Percentiles rank a stretch among this genome's conserved stretches.
phyloP scores from a whole-genome alignment of 2,329 filamentous ascomycete genomes.

The Colletotrichum higginsianum region DNA sequence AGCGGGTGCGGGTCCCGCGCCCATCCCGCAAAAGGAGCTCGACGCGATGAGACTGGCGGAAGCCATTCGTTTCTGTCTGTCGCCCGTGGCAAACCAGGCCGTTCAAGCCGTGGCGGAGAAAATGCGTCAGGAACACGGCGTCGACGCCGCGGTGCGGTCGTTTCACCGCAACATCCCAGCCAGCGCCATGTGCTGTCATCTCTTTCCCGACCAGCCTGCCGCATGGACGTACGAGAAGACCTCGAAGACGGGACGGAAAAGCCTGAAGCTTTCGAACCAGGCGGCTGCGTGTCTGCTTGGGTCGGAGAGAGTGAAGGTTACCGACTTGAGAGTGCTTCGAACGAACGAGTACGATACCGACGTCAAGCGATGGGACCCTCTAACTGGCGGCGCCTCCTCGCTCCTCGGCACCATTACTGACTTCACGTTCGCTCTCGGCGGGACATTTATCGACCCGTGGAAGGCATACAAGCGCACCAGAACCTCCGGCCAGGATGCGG shows the following conservation, averaged over 20 bases:
- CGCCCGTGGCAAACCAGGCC: conserved; percentile 47
- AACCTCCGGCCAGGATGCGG: conserved; percentile 25
- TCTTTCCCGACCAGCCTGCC: conserved; percentile 62
- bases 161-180: conserved; percentile 57
- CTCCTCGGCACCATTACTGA: conserved; percentile 31
- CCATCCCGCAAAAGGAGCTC: conserved; percentile 54
- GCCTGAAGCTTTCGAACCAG: conserved; percentile 21
- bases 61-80: conserved; percentile 53
- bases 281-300: conserved; percentile 15
- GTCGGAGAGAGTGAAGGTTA: conserved; percentile 6
- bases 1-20: conserved; percentile 54
- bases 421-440: conserved; percentile 37
- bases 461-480: conserved; percentile 34
- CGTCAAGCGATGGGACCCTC: conserved; percentile 51
- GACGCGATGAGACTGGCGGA: conserved; percentile 52
- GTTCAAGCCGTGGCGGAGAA: conserved; percentile 52
- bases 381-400: conserved; percentile 30
- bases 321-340: conserved; percentile 54
- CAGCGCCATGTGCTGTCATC: conserved; percentile 51
- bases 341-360: conserved; percentile 46
- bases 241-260: conserved; percentile 46
- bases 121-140: conserved; percentile 52
- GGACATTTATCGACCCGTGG: conserved; percentile 40
- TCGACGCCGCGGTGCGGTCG: conserved; percentile 50
- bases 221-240: conserved; percentile 59